Evolutionary conservation across 208 protist species (phyloP).

Genomic region (Acanthamoeba lenticulata): DNA sequence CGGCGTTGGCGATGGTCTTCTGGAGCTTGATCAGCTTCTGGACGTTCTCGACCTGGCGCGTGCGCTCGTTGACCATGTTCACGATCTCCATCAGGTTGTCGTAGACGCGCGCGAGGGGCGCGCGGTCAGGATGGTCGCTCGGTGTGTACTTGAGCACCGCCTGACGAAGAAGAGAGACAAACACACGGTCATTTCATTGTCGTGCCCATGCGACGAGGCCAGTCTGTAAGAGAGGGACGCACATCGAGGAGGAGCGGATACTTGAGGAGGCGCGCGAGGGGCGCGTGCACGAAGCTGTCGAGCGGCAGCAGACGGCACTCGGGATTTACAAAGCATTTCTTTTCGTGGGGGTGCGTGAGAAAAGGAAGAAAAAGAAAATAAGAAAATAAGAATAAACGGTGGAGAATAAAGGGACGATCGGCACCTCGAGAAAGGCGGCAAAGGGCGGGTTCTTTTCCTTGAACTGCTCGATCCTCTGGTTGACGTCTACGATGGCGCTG

Average conservation of each 20-base stretch:
- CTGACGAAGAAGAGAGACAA: not conserved
- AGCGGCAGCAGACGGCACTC: slow-evolving; percentile 20
- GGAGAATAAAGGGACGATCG: too few species aligned
- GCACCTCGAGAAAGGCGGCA: not conserved
- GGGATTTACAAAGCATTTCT: not conserved
- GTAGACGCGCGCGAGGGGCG: not conserved
- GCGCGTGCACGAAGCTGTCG: slow-evolving; percentile 21
- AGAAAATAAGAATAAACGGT: not conserved
- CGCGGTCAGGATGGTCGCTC: not conserved
- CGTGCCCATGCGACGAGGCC: too few species aligned
- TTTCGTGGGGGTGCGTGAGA: too few species aligned
- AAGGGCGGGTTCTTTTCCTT: slow-evolving; percentile 3
- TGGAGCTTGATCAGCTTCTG: not conserved
- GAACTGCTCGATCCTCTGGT: slow-evolving; percentile 13
- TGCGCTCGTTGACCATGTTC: not conserved
- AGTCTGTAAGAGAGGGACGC: not conserved
- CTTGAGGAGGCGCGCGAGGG: not conserved
- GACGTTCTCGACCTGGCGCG: not conserved
- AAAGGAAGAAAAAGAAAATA: not conserved
- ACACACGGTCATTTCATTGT: not conserved
- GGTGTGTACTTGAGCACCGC: not conserved
- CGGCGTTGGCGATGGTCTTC: not conserved
- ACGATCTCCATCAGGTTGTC: not conserved
- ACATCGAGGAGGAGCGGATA: not conserved
- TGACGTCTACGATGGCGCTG: slow-evolving; percentile 3